Percentiles rank a stretch among this genome's conserved stretches.
phyloP scores from a whole-genome alignment of 176 grass and related monocot genomes.

The Avena eriantha region DNA sequence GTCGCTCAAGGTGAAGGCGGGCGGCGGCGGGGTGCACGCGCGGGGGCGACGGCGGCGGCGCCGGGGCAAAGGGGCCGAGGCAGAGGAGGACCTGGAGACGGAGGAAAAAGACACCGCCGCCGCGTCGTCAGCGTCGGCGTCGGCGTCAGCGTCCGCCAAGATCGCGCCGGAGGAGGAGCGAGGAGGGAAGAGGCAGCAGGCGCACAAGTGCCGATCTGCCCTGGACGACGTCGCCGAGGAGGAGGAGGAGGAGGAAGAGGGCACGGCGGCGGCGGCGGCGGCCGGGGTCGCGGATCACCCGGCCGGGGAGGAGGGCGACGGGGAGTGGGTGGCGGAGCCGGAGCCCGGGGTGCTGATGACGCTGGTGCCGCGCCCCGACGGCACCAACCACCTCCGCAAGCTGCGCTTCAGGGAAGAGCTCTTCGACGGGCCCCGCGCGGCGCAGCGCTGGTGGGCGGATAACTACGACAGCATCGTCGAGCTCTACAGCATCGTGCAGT shows the following conservation, averaged over 20 bases:
- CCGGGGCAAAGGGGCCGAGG: neutral
- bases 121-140: neutral
- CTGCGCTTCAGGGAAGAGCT: conserved; percentile 70
- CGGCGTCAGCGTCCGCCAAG: conserved; percentile 48
- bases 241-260: neutral
- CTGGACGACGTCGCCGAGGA: conserved; percentile 15
- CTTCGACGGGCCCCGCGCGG: conserved; percentile 60
- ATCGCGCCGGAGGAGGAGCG: conserved; percentile 48
- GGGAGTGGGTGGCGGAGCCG: conserved; percentile 74
- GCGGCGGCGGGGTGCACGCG: neutral
- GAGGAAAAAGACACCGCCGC: conserved; percentile 29
- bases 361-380: conserved; percentile 64
- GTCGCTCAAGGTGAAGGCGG: conserved; percentile 48
- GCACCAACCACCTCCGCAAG: conserved; percentile 70
- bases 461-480: conserved; percentile 69
- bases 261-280: neutral
- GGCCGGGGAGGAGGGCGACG: conserved; percentile 32
- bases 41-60: conserved; percentile 1
- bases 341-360: conserved; percentile 79
- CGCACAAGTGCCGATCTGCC: conserved; percentile 39
- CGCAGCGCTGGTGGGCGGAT: conserved; percentile 67
- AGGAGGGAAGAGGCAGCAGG: neutral
- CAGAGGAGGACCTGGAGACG: conserved; percentile 26
- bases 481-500: conserved; percentile 70
- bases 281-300: neutral